Evolutionary conservation across 306 rosid species (phyloP).

Genomic region (Vigna angularis): DNA sequence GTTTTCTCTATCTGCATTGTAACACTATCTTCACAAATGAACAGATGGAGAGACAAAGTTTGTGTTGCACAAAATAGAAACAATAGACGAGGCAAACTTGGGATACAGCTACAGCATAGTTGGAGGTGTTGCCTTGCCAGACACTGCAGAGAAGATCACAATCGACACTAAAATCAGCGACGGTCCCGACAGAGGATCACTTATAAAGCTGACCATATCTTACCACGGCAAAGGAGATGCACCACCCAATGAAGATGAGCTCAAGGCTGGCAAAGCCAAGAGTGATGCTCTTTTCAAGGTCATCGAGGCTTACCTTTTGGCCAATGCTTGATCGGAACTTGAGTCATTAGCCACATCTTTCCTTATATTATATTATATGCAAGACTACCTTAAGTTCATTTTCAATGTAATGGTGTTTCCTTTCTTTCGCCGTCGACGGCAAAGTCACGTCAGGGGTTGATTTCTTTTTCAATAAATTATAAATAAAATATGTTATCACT

Average conservation of each 20-base stretch:
- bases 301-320: slow-evolving; percentile 50
- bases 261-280: slow-evolving; percentile 46
- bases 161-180: slow-evolving; percentile 40
- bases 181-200: slow-evolving; percentile 47
- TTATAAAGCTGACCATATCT: not conserved
- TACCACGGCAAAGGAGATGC: slow-evolving; percentile 2
- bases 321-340: slow-evolving; percentile 26
- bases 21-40: too few relatives aligned
- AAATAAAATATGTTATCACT: too few relatives aligned
- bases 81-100: slow-evolving; percentile 41
- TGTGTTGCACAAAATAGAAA: slow-evolving; percentile 50
- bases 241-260: not conserved
- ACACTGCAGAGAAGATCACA: slow-evolving; percentile 42
- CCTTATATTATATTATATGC: too few relatives aligned
- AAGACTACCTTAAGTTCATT: too few relatives aligned
- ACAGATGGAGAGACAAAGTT: slow-evolving; percentile 43
- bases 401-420: too few relatives aligned
- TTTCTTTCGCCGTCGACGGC: too few relatives aligned
- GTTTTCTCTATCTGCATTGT: not conserved
- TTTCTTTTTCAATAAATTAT: too few relatives aligned
- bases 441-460: too few relatives aligned
- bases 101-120: slow-evolving; percentile 52
- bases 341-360: too few relatives aligned
- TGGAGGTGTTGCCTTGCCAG: slow-evolving; percentile 44
- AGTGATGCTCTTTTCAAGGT: slow-evolving; percentile 52